Base-by-base conservation (phyloP, 2,329 filamentous ascomycete species). In the Myriosclerotinia curreyana region DNA sequence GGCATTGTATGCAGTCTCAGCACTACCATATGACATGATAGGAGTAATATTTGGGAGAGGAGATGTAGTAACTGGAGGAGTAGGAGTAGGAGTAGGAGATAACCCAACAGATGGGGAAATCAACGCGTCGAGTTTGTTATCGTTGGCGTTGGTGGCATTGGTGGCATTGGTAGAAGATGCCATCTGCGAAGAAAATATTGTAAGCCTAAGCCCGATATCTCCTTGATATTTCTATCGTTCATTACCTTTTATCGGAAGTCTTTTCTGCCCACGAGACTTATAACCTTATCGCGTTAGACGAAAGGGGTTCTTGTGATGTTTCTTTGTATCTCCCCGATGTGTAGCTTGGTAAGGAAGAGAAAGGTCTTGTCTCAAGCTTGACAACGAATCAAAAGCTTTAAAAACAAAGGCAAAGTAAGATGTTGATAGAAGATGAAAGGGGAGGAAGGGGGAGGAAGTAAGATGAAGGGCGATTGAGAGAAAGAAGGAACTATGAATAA, bases 1-100 rank as follows among this genome's bases (percentile, higher is more conserved):
- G 9, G 66, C 60, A 6, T 52, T 51, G 36, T 63, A 60, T 34
- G 59, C 44, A 8, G 42, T 65, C n/a, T 25, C 28, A 22, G 17
- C 34, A 28, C 34, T 58, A 42, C 40, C 40, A 28, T 38, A 58
- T 28, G 51, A 58, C 36, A 46, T 25, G 46, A 40, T 31, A 36
- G 48, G 60, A 28, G 48, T 56, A 12, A 58, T 53, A 1, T 48
- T 36, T 50, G 52, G 52, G 14, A 25, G 31, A n/a, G 50, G 42
- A 50, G 40, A 14, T 11, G 34, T 5, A 38, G 34, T 22, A 20
- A 25, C 1, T 49, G 52, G 5, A 31, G 28, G 28, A 31, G 28
- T 31, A 31, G 28, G 28, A 31, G 28, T 38, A 36, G 51, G 20
- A 25, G 17, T 49, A 31, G 40, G 31, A 38, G 54, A 58, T 31